Percentiles rank a stretch among this genome's conserved stretches.
Evolutionary conservation across 345 rosid genomes (phyloP).

Genomic region (Eucalyptus curtisii): DNA sequence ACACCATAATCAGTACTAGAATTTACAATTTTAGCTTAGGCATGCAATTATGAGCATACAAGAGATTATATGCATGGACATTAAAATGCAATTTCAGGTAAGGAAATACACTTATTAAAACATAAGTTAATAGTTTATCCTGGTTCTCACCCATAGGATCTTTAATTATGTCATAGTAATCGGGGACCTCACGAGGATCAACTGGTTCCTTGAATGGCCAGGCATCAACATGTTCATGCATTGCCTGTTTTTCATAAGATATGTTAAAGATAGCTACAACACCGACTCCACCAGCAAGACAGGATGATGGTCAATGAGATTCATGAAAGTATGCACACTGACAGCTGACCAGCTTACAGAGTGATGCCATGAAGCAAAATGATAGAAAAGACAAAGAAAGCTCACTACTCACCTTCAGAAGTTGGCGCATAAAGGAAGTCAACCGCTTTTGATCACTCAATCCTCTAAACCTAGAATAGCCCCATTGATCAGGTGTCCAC

Average conservation of each 20-base stretch:
- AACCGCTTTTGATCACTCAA: constrained; percentile 59
- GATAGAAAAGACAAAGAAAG: background rate
- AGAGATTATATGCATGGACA: background rate
- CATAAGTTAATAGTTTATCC: background rate
- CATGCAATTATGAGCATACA: background rate
- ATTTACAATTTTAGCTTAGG: background rate
- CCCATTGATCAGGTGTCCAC: constrained; percentile 98
- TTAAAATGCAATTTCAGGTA: background rate
- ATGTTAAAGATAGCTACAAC: background rate
- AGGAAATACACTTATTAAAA: background rate
- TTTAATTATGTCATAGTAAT: constrained; percentile 94
- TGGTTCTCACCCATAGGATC: constrained; percentile 81
- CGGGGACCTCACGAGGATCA: constrained; percentile 91
- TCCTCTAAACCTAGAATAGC: constrained; percentile 69
- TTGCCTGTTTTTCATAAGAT: constrained; percentile 36
- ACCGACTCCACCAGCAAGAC: background rate
- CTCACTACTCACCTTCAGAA: constrained; percentile 54
- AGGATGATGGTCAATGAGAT: background rate
- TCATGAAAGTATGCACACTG: background rate
- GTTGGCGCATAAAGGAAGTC: constrained; percentile 80
- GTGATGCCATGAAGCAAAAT: background rate
- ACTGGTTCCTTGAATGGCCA: constrained; percentile 99
- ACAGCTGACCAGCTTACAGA: background rate
- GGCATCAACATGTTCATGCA: constrained; percentile 93
- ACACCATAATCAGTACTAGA: background rate